These are phyloP conservation scores for Pestalotiopsis fici DNA, from an alignment of 2,329 filamentous ascomycete species.

Conservation along the genomic window DNA sequence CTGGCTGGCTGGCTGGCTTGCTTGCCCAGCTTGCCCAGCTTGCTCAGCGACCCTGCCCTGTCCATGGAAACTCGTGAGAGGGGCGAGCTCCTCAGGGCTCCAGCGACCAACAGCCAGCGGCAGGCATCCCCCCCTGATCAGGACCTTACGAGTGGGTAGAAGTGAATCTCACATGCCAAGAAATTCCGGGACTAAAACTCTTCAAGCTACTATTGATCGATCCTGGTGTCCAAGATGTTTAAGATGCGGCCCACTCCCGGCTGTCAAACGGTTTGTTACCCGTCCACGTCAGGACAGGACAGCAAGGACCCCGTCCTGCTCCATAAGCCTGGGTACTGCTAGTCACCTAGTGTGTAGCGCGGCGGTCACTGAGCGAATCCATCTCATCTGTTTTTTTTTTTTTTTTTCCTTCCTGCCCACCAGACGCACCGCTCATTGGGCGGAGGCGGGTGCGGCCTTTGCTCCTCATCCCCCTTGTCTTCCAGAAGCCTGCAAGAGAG, in stretches of 20 bases:
- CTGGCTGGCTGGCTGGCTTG: not conserved
- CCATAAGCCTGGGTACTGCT: not conserved
- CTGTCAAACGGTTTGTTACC: constrained; percentile 8
- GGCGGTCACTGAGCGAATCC: not conserved
- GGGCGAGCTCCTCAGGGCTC: not conserved
- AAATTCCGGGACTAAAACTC: not conserved
- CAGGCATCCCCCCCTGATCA: not conserved
- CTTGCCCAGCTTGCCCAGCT: too few relatives aligned
- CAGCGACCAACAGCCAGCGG: not conserved
- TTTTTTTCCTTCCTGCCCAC: not conserved
- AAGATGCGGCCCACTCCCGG: not conserved
- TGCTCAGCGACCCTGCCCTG: not conserved
- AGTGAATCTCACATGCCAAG: constrained; percentile 4
- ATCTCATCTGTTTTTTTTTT: not conserved
- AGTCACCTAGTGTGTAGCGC: not conserved
- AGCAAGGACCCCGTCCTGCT: not conserved
- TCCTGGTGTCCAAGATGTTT: not conserved
- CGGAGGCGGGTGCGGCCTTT: not conserved
- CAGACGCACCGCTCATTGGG: not conserved
- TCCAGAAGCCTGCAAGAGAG: not conserved
- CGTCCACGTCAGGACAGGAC: not conserved
- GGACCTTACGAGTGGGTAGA: not conserved
- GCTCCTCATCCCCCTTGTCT: not conserved
- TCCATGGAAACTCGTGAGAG: not conserved
- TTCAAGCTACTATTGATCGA: constrained; percentile 2